Percentiles rank a stretch among this genome's conserved stretches.
phyloP scores from a whole-genome alignment of 2,329 filamentous ascomycete species.

The Penicillium sp. region DNA sequence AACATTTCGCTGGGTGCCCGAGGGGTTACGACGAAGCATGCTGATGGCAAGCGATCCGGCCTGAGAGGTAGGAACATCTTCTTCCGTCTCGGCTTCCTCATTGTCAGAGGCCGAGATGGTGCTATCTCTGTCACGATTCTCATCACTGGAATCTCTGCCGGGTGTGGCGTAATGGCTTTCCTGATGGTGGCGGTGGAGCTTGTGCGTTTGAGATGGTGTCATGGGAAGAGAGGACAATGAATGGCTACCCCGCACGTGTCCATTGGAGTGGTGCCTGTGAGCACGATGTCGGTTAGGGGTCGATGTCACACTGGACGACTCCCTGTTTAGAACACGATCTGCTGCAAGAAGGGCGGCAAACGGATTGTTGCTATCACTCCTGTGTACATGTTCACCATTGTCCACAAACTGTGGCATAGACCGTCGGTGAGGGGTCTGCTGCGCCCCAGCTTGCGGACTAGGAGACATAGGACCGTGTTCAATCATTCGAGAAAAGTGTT shows the following conservation, averaged over 20 bases:
- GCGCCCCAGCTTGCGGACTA: slow-evolving; percentile 61
- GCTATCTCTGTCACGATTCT: slow-evolving; percentile 74
- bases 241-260: slow-evolving; percentile 76
- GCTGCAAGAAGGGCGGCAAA: slow-evolving; percentile 78
- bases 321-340: slow-evolving; percentile 77
- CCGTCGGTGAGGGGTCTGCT: slow-evolving; percentile 49
- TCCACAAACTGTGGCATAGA: slow-evolving; percentile 47
- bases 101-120: slow-evolving; percentile 74
- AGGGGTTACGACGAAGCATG: slow-evolving; percentile 67
- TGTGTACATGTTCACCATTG: slow-evolving; percentile 47
- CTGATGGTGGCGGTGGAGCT: slow-evolving; percentile 53
- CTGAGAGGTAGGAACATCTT: slow-evolving; percentile 73
- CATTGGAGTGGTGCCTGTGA: slow-evolving; percentile 55
- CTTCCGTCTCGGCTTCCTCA: slow-evolving; percentile 61
- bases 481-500: slow-evolving; percentile 80
- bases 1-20: slow-evolving; percentile 43
- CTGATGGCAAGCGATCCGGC: slow-evolving; percentile 78
- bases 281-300: slow-evolving; percentile 64
- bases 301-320: slow-evolving; percentile 74
- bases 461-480: slow-evolving; percentile 72
- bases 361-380: slow-evolving; percentile 63
- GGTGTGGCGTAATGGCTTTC: slow-evolving; percentile 65
- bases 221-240: slow-evolving; percentile 84
- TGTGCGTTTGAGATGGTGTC: slow-evolving; percentile 67
- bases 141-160: slow-evolving; percentile 56